These are phyloP conservation scores for Lathyrus oleraceus DNA, from an alignment of 306 rosid species.

Conservation along the genomic window DNA sequence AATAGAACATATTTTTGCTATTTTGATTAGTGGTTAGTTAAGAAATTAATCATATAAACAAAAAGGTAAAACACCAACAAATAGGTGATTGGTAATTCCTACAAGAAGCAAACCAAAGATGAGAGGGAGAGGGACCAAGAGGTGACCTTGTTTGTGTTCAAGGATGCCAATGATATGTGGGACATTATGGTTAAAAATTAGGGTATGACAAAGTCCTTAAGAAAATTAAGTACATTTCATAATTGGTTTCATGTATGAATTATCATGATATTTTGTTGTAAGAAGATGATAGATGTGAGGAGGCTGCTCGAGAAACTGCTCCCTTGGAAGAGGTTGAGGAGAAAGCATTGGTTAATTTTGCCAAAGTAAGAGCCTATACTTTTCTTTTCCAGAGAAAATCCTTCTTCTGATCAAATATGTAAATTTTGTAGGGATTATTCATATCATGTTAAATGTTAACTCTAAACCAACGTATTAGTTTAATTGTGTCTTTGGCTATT, in stretches of 20 bases:
- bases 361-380: slow-evolving; percentile 57
- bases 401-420: slow-evolving; percentile 1
- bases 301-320: slow-evolving; percentile 80
- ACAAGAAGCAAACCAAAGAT: no score
- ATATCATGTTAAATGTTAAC: slow-evolving; percentile 2
- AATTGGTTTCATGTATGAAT: slow-evolving; percentile 22
- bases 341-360: slow-evolving; percentile 80
- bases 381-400: slow-evolving; percentile 12
- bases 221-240: not conserved
- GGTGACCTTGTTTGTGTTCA: no score
- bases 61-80: no score
- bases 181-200: no score
- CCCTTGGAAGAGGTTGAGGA: slow-evolving; percentile 82
- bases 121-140: no score
- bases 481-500: slow-evolving; percentile 3
- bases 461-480: not conserved
- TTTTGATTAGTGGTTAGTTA: no score
- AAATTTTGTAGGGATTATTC: not conserved
- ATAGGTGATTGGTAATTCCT: no score
- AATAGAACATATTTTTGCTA: no score
- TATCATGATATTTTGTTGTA: slow-evolving; percentile 52
- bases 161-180: no score
- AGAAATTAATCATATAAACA: no score
- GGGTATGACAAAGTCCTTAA: no score
- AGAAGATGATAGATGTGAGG: slow-evolving; percentile 66